Base-by-base conservation (phyloP, 331 rosid genomes). In the Malus hybrid region DNA sequence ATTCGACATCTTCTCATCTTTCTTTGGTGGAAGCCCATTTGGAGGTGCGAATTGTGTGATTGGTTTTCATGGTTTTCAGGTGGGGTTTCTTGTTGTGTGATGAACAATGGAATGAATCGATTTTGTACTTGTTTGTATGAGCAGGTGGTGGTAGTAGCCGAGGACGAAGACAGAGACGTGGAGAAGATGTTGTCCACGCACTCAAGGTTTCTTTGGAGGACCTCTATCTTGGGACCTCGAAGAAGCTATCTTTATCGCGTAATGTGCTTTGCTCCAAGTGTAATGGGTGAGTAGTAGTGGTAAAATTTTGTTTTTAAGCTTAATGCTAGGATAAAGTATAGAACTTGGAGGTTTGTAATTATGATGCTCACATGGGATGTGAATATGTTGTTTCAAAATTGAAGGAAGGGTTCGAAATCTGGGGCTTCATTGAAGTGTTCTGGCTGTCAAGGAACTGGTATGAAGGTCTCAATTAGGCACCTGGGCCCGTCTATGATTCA, bases 381-480 rank as follows among this genome's bases (percentile, higher is more conserved):
- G 48, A 28, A 69, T 22, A 22, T 75, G 70, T 76, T 57, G 50
- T 75, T 29, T 62, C 57, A 52, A 52, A 6, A 16, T 82, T 74
- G 66, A 82, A 93, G 98, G 12, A 93, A 93, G 60, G 98, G 98
- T 6, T 91, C 98, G 0, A 91, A 91, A 54, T 89, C 98, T 9
- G 97, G 98, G n/a, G 92, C 86, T 46, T 93, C 96, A 0, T 75
- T 48, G 84, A 84, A 64, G 57, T 93, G 98, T 62, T 70, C 90
- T 69, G 88, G 97, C n/a, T 91, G 97, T 75, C 91, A 89, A 78
- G 98, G 98, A 64, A 84, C 85, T 74, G 98, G 98, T 48, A 86
- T 91, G 97, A 91, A 93, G 90, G 83, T 93, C 67, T 78, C 97
- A 3, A 82, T 89, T 18, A 86, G 96, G 85, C 98, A 89, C 1